Evolutionary conservation across 2,329 filamentous ascomycete genomes (phyloP).

Genomic region (Calonectria fujianensis): DNA sequence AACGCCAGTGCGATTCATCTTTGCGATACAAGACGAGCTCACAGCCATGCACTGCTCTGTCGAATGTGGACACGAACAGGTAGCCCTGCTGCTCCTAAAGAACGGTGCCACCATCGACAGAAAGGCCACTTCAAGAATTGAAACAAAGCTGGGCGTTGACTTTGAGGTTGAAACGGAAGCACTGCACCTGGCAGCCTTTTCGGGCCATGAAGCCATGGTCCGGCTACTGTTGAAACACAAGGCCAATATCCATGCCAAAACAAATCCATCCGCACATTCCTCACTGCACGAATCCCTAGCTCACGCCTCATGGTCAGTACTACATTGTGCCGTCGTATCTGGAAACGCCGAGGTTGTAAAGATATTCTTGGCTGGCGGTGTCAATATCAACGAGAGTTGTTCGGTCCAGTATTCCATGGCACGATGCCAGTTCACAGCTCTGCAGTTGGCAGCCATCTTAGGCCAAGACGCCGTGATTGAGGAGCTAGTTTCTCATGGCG

Average conservation of each 20-base stretch:
- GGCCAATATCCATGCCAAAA: neutral
- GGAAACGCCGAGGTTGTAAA: neutral
- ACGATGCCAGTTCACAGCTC: neutral
- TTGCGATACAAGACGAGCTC: slow-evolving; percentile 5
- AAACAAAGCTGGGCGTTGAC: neutral
- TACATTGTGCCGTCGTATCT: neutral
- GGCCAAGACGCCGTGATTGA: neutral
- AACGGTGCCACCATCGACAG: neutral
- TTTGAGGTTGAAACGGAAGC: neutral
- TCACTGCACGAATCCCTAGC: neutral
- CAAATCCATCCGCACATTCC: neutral
- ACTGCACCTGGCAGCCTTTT: neutral
- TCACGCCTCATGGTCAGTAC: neutral
- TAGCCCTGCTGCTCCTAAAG: neutral
- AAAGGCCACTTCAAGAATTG: neutral
- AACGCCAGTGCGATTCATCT: neutral
- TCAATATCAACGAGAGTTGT: neutral
- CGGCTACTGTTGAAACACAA: neutral
- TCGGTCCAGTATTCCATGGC: neutral
- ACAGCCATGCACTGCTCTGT: slow-evolving; percentile 3
- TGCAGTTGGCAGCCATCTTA: neutral
- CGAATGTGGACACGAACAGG: neutral
- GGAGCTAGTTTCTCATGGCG: neutral
- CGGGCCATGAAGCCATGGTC: neutral
- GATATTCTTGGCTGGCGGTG: neutral